These are phyloP conservation scores for Crassisporium funariophilum DNA, from an alignment of 768 basidiomycete genomes.

Conservation along the genomic window DNA sequence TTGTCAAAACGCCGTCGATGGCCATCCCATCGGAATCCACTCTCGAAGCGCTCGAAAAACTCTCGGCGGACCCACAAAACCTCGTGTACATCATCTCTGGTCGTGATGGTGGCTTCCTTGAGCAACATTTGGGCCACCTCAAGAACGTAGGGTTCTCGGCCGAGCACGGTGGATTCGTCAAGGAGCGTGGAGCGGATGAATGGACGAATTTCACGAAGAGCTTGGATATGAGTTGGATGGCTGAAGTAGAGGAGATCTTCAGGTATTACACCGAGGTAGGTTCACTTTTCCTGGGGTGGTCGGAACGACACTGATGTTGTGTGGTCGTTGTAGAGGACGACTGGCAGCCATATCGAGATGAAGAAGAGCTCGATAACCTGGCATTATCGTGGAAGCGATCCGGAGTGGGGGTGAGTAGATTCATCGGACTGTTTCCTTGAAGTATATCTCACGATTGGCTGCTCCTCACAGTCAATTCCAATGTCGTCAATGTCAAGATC, in stretches of 20 bases:
- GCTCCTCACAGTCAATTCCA: conserved; percentile 70
- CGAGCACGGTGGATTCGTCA: conserved; percentile 94
- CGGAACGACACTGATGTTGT: conserved; percentile 11
- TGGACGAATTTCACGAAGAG: conserved; percentile 92
- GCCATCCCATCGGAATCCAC: conserved; percentile 80
- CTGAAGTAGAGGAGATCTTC: conserved; percentile 94
- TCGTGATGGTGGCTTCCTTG: conserved; percentile 87
- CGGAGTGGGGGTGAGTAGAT: conserved; percentile 86
- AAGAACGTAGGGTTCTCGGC: conserved; percentile 85
- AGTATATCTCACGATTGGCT: neutral
- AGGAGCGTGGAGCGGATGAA: conserved; percentile 59
- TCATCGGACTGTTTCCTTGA: conserved; percentile 1
- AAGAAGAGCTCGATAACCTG: conserved; percentile 99
- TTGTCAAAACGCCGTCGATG: conserved; percentile 91
- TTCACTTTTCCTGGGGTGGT: conserved; percentile 1
- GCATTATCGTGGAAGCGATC: conserved; percentile 93
- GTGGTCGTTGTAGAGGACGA: conserved; percentile 62
- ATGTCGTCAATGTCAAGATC: conserved; percentile 94
- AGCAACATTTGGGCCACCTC: conserved; percentile 88
- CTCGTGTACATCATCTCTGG: conserved; percentile 25
- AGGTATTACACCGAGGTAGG: conserved; percentile 91
- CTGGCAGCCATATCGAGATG: conserved; percentile 93
- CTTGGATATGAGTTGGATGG: conserved; percentile 98
- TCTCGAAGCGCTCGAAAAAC: conserved; percentile 68
- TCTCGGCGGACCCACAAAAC: conserved; percentile 83